Evolutionary conservation across 139 green algal species (phyloP), one percentile per base, ranked within the genome.

Genomic region (Raphidocelis subcapitata): DNA sequence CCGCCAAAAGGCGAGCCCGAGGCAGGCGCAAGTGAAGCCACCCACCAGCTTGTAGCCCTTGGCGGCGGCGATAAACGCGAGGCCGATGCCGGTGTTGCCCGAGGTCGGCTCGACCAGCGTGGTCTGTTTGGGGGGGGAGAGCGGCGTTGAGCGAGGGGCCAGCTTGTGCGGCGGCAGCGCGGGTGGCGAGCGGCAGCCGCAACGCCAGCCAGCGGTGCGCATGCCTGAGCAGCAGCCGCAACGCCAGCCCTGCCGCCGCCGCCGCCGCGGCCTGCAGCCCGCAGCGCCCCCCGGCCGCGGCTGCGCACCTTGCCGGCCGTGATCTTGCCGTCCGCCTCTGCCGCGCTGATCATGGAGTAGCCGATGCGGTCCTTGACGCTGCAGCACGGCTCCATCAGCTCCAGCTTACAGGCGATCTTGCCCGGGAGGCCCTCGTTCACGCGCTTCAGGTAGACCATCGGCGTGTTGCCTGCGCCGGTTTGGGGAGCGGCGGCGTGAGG

Each of bases 41-140:
- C 41, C 41, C 41, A 49, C 71, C 47, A 77, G 56, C 73, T 79
- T 81, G 91, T 98, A 98, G 67, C 95, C 95, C 70, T 90, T 93
- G 26, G 92, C 90, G 8, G 95, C 93, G 10, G 95, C 95, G 16
- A 98, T 91, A 76, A 95, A 99, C 1, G 95, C 95, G 61, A 99
- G 87, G 1, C 92, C 95, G 65, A 98, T 97, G 12, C 95, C 95
- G 15, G 91, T 94, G 80, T 96, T 94, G 47, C 88, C 91, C 33
- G 65, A 87, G 8, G 92, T 96, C 44, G 92, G 89, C 86, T 98
- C 94, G 36, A 98, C 88, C 49, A 98, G 89, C 8, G 89, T 94
- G n/a, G 93, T 97, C 84, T 89, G 76, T 0, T n/a, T 67, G 1
- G 10, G 28, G 32, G 31, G 23, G n/a, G 5, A 20, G 5, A n/a